These are phyloP conservation scores for Vachellia collinsii DNA, from an alignment of 306 rosid genomes.

Conservation along the genomic window DNA sequence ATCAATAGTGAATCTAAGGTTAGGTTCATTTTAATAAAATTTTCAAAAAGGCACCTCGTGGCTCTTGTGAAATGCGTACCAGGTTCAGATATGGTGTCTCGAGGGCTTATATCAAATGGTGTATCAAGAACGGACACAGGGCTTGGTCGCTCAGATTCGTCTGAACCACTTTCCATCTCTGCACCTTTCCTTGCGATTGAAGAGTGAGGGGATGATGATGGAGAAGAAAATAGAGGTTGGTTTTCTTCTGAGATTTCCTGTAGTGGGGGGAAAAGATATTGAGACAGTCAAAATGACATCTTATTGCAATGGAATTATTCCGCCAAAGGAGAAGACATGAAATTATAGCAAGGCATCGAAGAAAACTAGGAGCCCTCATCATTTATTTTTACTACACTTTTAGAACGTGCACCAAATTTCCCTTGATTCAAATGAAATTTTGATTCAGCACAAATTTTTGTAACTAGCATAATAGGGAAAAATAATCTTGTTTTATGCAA, in stretches of 20 bases:
- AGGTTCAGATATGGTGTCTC: conserved; percentile 44
- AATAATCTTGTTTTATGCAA: neutral
- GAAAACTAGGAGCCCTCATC: conserved; percentile 4
- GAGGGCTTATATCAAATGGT: conserved; percentile 62
- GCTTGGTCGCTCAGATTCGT: conserved; percentile 75
- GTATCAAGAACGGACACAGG: conserved; percentile 90
- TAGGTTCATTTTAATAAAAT: conserved; percentile 21
- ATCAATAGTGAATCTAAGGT: conserved; percentile 38
- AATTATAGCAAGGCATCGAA: neutral
- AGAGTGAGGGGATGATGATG: conserved; percentile 44
- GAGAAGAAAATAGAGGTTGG: conserved; percentile 59
- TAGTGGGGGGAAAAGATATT: neutral
- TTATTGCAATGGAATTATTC: neutral
- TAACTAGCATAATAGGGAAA: neutral
- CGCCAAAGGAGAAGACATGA: conserved; percentile 4
- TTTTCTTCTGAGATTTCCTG: conserved; percentile 66
- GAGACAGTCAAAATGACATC: neutral
- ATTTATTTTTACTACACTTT: conserved; percentile 1
- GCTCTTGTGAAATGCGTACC: conserved; percentile 47
- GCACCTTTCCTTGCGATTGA: conserved; percentile 44
- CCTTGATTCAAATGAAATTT: conserved; percentile 15
- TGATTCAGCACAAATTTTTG: neutral
- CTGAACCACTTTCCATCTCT: conserved; percentile 50
- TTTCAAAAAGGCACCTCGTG: too few relatives aligned
- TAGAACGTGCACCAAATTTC: neutral